Evolutionary conservation across 257 asterid genomes (phyloP).

Genomic region (Solanum ahanhuiri): DNA sequence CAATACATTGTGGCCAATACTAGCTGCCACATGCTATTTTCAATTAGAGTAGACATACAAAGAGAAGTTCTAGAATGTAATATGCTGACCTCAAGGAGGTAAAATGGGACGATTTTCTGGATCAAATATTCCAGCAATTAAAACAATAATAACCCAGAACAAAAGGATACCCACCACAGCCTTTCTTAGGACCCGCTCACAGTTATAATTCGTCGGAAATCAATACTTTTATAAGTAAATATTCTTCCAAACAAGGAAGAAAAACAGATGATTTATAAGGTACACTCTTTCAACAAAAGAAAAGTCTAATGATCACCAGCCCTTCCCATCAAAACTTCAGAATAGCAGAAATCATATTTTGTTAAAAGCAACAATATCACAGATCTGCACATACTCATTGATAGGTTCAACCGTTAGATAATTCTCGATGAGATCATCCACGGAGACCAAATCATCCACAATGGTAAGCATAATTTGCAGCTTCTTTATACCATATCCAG

Average conservation of each 20-base stretch:
- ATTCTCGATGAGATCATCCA: constrained; percentile 48
- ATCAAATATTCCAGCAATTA: constrained; percentile 47
- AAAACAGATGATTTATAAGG: background rate
- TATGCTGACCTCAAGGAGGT: constrained; percentile 8
- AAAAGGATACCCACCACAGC: constrained; percentile 64
- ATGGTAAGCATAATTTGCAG: no score
- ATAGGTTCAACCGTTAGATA: constrained; percentile 44
- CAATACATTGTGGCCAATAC: background rate
- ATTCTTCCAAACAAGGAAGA: background rate
- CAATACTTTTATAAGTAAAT: no score
- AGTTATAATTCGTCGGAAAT: constrained; percentile 6
- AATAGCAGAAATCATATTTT: constrained; percentile 22
- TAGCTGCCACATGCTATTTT: background rate
- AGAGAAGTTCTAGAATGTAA: background rate
- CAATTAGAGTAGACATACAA: background rate
- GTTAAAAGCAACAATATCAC: constrained; percentile 70
- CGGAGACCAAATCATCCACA: no score
- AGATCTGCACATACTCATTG: constrained; percentile 60
- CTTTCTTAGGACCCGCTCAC: constrained; percentile 35
- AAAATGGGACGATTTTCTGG: constrained; percentile 42
- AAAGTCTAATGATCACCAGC: background rate
- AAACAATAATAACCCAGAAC: constrained; percentile 50
- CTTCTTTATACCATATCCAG: no score
- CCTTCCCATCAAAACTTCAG: background rate
- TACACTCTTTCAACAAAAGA: background rate